Base-by-base conservation (phyloP, 805 yeast genomes). In the Pichia deserticola region DNA sequence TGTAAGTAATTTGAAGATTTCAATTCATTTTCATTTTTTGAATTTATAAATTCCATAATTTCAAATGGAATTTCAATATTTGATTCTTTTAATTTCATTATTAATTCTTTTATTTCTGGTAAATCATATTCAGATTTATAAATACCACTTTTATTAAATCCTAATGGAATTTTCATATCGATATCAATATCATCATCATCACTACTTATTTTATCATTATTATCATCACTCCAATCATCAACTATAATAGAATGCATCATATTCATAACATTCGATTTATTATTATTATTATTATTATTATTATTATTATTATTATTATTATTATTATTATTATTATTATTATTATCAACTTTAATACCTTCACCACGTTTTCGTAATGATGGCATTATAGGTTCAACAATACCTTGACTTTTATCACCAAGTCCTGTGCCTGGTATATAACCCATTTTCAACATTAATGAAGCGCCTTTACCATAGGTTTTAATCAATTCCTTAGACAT, bases 381-480 rank as follows among this genome's bases (percentile, higher is more conserved):
- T 4, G 86, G 84, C 53, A 86, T 84, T 7, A 92, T 81, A 0
- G 98, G 97, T n/a, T 75, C 78, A 0, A 75, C 74, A 1, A 89
- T 88, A 41, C 99, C 99, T 45, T 75, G 75, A 1, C 81, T 79
- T 28, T 73, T 63, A 5, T 70, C 69, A 2, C 99, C 99, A n/a
- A 92, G 73, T 0, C 97, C 98, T 58, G 77, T 72, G 0, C 99
- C 98, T 39, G 77, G 77, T 7, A 75, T 74, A 65, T 87, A 90
- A 0, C 99, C 99, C 98, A 92, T 90, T 54, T 81, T 77, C 52
- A 79, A 73, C 68, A 92, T 64, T 45, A 92, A 68, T 45, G 75
- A 67, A 3, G 96, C 96, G 36, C 98, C 98, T 37, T 89, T 79
- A 7, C 98, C 98, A 61, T 90, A 89, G 27, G 48, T 45, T 27